Percentiles rank a stretch among this genome's conserved stretches.
Conservation (phyloP, 768 basidiomycete species). For the Hericium alpestre region DNA sequence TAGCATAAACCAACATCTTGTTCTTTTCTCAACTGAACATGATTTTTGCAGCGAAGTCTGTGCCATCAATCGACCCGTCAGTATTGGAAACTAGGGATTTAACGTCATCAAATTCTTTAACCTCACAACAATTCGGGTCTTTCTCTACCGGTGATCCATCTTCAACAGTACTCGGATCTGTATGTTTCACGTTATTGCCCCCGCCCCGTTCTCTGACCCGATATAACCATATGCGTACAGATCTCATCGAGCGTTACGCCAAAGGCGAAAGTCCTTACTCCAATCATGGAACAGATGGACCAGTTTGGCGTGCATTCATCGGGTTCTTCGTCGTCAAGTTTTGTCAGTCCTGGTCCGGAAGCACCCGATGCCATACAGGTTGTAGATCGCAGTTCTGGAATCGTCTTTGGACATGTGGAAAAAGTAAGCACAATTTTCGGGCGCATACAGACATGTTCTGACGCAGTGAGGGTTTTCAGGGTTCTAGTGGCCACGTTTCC, state of each 20-base stretch:
- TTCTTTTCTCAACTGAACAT: no score
- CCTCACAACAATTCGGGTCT: background rate
- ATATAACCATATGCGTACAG: background rate
- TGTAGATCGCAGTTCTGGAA: constrained; percentile 15
- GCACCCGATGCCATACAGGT: constrained; percentile 7
- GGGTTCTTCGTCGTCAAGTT: constrained; percentile 5
- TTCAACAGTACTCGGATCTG: background rate
- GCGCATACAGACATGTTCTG: background rate
- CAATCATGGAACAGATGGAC: constrained; percentile 2
- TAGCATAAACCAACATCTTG: background rate
- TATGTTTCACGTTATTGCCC: background rate
- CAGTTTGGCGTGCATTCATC: constrained; percentile 5
- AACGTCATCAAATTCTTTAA: background rate
- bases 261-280: background rate
- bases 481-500: constrained; percentile 3
- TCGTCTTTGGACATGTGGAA: constrained; percentile 13
- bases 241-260: background rate
- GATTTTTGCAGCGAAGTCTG: background rate
- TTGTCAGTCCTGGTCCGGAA: background rate
- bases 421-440: background rate
- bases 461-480: background rate
- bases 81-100: background rate
- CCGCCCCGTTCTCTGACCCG: no score
- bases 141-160: background rate
- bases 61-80: background rate